Evolutionary conservation across 148 eudicot species (phyloP).

Genomic region (Rhododendron molle): DNA sequence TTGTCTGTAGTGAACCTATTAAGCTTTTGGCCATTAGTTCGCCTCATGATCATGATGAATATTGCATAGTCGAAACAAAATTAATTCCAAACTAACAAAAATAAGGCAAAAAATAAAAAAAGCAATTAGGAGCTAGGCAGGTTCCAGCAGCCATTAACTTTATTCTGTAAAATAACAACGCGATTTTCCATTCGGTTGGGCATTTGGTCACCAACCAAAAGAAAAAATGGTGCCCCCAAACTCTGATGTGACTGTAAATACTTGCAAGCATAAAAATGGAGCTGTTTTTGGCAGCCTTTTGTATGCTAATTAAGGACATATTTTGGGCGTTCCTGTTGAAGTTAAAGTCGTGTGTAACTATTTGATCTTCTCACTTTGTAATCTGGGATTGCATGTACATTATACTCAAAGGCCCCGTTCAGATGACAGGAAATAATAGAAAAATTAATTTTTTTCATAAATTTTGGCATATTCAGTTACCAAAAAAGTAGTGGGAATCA

Average conservation of each 20-base stretch:
- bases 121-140: background rate
- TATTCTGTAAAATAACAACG: background rate
- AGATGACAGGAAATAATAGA: too few relatives aligned
- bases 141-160: background rate
- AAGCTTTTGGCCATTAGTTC: background rate
- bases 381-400: background rate
- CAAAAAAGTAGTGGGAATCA: too few relatives aligned
- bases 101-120: background rate
- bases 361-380: too few relatives aligned
- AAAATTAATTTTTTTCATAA: too few relatives aligned
- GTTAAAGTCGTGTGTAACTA: background rate
- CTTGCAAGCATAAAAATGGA: background rate
- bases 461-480: too few relatives aligned
- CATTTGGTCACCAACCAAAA: constrained; percentile 3
- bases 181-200: background rate
- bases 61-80: background rate
- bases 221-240: background rate
- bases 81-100: background rate
- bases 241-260: background rate
- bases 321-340: background rate
- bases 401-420: background rate
- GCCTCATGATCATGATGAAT: background rate
- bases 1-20: background rate
- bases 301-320: background rate
- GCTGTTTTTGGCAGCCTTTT: background rate